These are phyloP conservation scores for Escovopsis weberi DNA, from an alignment of 2,329 filamentous ascomycete species.

Conservation along the genomic window DNA sequence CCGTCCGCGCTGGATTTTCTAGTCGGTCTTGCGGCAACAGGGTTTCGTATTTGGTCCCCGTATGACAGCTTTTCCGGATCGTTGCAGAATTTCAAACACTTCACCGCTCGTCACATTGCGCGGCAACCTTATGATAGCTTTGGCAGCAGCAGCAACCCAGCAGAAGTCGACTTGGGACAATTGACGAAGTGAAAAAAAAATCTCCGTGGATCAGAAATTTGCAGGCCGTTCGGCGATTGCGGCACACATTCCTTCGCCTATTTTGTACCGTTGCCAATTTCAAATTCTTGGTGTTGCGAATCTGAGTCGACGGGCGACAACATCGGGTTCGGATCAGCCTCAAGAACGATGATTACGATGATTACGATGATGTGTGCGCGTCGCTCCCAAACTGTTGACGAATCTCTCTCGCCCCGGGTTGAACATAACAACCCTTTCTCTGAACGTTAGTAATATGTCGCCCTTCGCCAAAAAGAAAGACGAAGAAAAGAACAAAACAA, in stretches of 20 bases:
- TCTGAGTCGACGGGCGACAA: conserved; percentile 14
- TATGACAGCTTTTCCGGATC: conserved; percentile 25
- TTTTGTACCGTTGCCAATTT: conserved; percentile 16
- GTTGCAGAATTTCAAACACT: conserved; percentile 24
- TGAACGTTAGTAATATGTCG: conserved; percentile 18
- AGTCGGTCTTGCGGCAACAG: conserved; percentile 23
- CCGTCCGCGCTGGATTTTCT: conserved; percentile 20
- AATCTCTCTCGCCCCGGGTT: conserved; percentile 11
- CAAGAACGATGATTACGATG: not conserved
- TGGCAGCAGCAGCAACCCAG: conserved; percentile 19
- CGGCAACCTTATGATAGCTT: conserved; percentile 23
- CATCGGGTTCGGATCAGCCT: conserved; percentile 11
- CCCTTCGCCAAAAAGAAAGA: conserved; percentile 10
- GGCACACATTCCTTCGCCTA: conserved; percentile 15
- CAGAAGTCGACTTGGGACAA: conserved; percentile 19
- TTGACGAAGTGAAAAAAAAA: conserved; percentile 15
- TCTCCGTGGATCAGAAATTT: conserved; percentile 16
- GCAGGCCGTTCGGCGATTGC: conserved; percentile 17
- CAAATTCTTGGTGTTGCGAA: conserved; percentile 12
- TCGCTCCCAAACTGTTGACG: conserved; percentile 12
- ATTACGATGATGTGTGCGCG: conserved; percentile 4
- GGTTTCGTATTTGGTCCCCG: conserved; percentile 21
- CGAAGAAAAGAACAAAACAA: too few relatives aligned
- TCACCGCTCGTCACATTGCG: conserved; percentile 23
- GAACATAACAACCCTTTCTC: conserved; percentile 9